Conservation (phyloP, 768 basidiomycete species). For the Myochromella boudieri region DNA sequence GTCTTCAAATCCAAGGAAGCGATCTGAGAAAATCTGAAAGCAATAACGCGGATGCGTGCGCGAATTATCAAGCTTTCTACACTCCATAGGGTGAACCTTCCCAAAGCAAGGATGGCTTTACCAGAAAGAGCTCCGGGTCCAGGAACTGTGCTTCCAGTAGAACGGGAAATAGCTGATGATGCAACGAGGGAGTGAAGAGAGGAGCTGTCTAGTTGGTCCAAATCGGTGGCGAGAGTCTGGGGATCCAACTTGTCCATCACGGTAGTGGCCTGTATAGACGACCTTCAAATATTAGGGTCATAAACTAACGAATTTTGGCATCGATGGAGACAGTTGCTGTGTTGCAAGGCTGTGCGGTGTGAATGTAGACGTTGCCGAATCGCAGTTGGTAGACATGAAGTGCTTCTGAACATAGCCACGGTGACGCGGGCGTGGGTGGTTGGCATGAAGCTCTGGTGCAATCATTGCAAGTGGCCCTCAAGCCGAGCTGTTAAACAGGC, state of each 20-base stretch:
- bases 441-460: too few species aligned
- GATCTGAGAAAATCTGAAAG: background rate
- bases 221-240: background rate
- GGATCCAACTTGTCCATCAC: too few species aligned
- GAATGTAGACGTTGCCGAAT: too few species aligned
- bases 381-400: too few species aligned
- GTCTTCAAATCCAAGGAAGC: constrained; percentile 6
- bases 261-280: too few species aligned
- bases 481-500: too few species aligned
- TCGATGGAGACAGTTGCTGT: background rate
- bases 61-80: constrained; percentile 22
- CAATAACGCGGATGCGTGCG: constrained; percentile 14
- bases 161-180: background rate
- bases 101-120: constrained; percentile 22
- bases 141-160: constrained; percentile 15
- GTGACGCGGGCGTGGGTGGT: too few species aligned
- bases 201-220: background rate
- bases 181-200: background rate
- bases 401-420: too few species aligned
- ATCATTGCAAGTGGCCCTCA: too few species aligned
- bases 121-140: constrained; percentile 23
- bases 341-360: background rate
- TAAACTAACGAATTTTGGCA: background rate
- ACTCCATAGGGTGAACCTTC: constrained; percentile 22
- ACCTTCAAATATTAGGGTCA: too few species aligned